Conservation (phyloP, 129 eudicot species). For the Lonicera japonica region DNA sequence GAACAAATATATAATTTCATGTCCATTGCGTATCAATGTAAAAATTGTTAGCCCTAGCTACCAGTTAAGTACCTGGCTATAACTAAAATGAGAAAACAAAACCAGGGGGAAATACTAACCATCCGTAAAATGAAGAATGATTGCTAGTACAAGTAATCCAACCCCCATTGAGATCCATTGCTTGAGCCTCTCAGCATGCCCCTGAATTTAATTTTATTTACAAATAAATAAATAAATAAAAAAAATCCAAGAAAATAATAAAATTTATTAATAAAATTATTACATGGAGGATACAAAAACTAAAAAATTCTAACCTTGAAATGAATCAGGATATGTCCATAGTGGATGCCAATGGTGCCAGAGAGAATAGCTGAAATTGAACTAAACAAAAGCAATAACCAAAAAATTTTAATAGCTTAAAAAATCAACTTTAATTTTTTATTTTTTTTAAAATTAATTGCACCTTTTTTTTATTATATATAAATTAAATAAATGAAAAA, state of each 20-base stretch:
- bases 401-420: not conserved
- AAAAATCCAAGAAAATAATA: too few relatives aligned
- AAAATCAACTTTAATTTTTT: not conserved
- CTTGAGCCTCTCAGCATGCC: conserved; percentile 82
- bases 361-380: conserved; percentile 73
- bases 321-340: conserved; percentile 81
- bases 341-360: conserved; percentile 76
- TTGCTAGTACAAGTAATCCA: conserved; percentile 44
- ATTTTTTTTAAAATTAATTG: not conserved
- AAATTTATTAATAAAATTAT: too few relatives aligned
- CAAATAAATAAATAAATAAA: too few relatives aligned
- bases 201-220: too few relatives aligned
- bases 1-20: too few relatives aligned
- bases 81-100: too few relatives aligned
- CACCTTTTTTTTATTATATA: too few relatives aligned
- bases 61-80: too few relatives aligned
- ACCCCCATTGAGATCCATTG: conserved; percentile 81
- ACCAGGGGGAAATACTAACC: too few relatives aligned
- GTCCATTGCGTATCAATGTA: too few relatives aligned
- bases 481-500: not conserved
- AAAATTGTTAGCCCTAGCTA: too few relatives aligned
- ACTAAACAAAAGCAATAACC: conserved; percentile 25
- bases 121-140: conserved; percentile 58
- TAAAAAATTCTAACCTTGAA: conserved; percentile 32
- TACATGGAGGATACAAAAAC: too few relatives aligned